These are phyloP conservation scores for Fagopyrum tataricum DNA, from an alignment of 148 eudicot species.

Conservation along the genomic window DNA sequence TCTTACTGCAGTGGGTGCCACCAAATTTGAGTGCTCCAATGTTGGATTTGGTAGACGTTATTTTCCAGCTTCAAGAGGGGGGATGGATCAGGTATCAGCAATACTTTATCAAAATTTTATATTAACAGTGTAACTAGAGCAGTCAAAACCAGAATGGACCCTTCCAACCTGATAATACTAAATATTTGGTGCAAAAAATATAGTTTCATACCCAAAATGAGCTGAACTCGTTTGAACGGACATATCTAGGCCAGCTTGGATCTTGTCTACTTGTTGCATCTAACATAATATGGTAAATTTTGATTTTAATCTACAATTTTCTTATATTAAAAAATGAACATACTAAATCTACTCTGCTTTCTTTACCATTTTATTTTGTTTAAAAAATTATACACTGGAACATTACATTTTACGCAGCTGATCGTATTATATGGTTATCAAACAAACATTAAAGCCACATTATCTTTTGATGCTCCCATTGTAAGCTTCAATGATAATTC, in stretches of 20 bases:
- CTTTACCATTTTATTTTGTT: neutral
- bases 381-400: neutral
- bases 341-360: neutral
- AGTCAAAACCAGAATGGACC: neutral
- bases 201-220: neutral
- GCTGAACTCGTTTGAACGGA: neutral
- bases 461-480: neutral
- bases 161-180: neutral
- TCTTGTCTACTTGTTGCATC: neutral
- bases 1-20: conserved; percentile 79
- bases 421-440: neutral
- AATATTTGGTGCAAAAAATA: neutral
- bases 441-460: neutral
- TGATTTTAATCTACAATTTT: neutral
- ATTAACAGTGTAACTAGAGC: neutral
- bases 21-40: conserved; percentile 79
- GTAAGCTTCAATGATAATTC: neutral
- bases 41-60: conserved; percentile 86
- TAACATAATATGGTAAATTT: neutral
- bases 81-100: conserved; percentile 86
- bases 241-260: neutral
- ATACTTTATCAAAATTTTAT: neutral
- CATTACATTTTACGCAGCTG: neutral
- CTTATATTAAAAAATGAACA: neutral
- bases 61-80: conserved; percentile 97